Evolutionary conservation across 495 filamentous ascomycete genomes (phyloP), one percentile per base, ranked within the genome.

Genomic region (Letharia columbiana): DNA sequence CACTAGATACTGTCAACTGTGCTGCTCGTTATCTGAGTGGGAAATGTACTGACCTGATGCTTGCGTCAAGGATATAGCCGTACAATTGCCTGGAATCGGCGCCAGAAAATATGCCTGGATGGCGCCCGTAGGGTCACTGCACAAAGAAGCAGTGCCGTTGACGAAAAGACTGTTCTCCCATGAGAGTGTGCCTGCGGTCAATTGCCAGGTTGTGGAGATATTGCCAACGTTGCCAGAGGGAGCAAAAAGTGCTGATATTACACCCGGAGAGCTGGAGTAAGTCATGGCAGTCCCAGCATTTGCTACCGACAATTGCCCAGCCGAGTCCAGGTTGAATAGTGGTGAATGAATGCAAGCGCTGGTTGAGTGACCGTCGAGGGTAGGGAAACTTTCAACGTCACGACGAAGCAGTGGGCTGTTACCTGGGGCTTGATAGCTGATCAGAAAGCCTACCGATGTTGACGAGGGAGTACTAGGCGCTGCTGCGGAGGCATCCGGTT

Each of bases 141-240:
- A 61, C 18, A 61, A 47, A 10, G 60, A 17, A 47, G 60, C 60
- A 61, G 60, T 61, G 41, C 60, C 60, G 18, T 61, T 61, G 15
- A 3, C n/a, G 28, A 61, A 61, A 42, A 11, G 3, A 4, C 9
- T 20, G 28, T 61, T 61, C 9, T 45, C 37, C 60, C 60, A 61
- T 61, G 18, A 12, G 1, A 61, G 44, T 33, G n/a, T 44, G 23
- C 20, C 44, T 39, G n/a, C 60, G 23, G 7, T 6, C 8, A 61
- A 18, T 33, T 61, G 60, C 60, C 60, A 61, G 11, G 60, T 47
- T 33, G 60, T 61, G 15, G 60, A 61, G 60, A 61, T 20, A 45
- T 18, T 47, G 7, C 28, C 40, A 10, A 33, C 7, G 18, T 42
- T 4, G 44, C 28, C 35, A 45, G 60, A 61, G 33, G 60, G 39